Percentiles rank a stretch among this genome's conserved stretches.
Evolutionary conservation across 257 asterid genomes (phyloP).

Genomic region (Cynanchum wilfordii): DNA sequence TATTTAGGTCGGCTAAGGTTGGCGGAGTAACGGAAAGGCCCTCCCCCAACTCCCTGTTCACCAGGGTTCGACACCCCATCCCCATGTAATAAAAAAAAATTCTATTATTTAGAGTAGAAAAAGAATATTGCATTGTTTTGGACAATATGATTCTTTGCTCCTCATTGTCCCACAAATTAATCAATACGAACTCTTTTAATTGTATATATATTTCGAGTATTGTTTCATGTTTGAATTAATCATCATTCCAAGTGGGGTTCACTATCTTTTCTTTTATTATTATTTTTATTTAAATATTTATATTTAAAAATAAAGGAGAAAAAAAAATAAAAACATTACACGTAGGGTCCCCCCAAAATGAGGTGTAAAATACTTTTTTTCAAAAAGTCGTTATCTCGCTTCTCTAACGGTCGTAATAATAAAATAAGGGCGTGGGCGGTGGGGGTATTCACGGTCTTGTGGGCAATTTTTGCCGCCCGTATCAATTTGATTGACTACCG

Average conservation of each 20-base stretch:
- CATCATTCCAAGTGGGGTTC: constrained; percentile 9
- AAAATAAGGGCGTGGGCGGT: constrained; percentile 12
- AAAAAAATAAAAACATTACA: neutral
- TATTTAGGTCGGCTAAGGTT: too few species aligned
- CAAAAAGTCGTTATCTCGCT: constrained; percentile 9
- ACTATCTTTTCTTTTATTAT: neutral
- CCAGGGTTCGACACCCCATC: too few species aligned
- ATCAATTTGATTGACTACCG: neutral
- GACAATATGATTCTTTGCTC: neutral
- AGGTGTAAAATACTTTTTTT: neutral
- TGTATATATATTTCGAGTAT: neutral
- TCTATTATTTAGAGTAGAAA: too few species aligned
- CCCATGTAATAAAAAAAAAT: too few species aligned
- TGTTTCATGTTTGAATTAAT: neutral
- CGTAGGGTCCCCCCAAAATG: constrained; percentile 6
- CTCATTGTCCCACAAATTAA: neutral
- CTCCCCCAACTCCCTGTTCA: too few species aligned
- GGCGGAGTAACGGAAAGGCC: too few species aligned
- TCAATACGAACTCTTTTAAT: neutral
- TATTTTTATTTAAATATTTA: neutral
- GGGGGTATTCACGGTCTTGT: neutral
- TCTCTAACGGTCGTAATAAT: constrained; percentile 25
- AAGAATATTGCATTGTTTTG: too few species aligned
- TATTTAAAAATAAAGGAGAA: too few species aligned
- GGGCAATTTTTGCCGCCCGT: constrained; percentile 2